Percentiles rank a stretch among this genome's conserved stretches.
phyloP scores from a whole-genome alignment of 2,329 filamentous ascomycete species.

The Apiospora malaysiana region DNA sequence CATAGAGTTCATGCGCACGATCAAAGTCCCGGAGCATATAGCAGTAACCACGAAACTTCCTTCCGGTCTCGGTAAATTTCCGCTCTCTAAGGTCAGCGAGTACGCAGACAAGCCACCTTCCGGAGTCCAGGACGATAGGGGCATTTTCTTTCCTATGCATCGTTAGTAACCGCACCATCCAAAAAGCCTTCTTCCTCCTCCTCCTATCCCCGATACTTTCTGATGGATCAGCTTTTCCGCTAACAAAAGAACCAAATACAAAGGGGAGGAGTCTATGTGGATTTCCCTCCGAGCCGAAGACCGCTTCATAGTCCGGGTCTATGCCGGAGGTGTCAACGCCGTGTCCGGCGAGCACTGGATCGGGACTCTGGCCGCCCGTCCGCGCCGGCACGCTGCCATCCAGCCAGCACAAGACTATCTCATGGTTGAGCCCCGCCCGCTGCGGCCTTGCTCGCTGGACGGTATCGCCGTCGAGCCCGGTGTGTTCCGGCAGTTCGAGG shows the following conservation, averaged over 20 bases:
- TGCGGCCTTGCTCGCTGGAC: not conserved
- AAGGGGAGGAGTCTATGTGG: conserved; percentile 47
- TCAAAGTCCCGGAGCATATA: not conserved
- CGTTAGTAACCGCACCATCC: not conserved
- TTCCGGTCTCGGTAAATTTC: not conserved
- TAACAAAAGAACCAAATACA: not conserved
- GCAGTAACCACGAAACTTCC: not conserved
- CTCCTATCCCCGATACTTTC: not conserved
- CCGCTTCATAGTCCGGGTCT: conserved; percentile 47
- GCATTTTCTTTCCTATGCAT: not conserved
- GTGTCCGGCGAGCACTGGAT: conserved; percentile 42
- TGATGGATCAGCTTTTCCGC: not conserved
- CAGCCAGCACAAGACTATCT: not conserved
- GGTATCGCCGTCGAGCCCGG: not conserved
- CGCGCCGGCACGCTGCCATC: too few relatives aligned
- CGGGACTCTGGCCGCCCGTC: conserved; percentile 28
- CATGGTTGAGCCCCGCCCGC: not conserved
- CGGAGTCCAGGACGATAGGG: not conserved
- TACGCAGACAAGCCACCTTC: not conserved
- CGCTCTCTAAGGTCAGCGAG: not conserved
- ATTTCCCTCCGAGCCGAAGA: conserved; percentile 36
- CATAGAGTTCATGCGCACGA: not conserved
- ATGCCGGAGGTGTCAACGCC: conserved; percentile 47
- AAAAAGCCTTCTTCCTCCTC: not conserved
- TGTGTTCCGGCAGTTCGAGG: not conserved